Evolutionary conservation across 495 filamentous ascomycete genomes (phyloP), one percentile per base, ranked within the genome.

Genomic region (Eremomyces bilateralis): DNA sequence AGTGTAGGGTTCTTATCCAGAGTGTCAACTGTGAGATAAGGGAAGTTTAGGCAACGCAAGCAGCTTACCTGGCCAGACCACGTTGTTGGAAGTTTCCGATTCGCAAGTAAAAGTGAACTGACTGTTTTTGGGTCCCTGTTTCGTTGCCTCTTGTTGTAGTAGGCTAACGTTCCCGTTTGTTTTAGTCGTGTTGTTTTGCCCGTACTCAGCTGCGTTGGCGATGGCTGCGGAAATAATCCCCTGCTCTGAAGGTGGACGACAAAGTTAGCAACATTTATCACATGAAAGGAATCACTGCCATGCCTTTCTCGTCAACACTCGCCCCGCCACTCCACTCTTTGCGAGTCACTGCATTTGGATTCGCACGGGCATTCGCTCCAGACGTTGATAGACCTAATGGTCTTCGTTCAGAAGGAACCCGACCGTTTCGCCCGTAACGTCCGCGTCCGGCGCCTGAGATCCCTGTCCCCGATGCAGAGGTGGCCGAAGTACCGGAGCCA

Each of bases 71-170:
- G n/a, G n/a, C n/a, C n/a, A n/a, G n/a, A n/a, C n/a, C n/a, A n/a
- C n/a, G n/a, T n/a, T n/a, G n/a, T n/a, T n/a, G n/a, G n/a, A n/a
- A 15, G 72, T 69, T 44, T 80, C 75, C 1, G 77, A 74, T 31
- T 80, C 76, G 52, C 80, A 85, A 1, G 76, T 88, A 51, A 94
- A 94, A 12, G 83, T 92, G 45, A 94, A 94, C 42, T 90, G 80
- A 0, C 75, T 71, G 36, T 81, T 80, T 8, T 69, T 65, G 16
- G 69, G 59, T 20, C 63, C 69, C 2, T 59, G 50, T 45, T 67
- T 70, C 2, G 66, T 63, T 13, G 64, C 53, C 51, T 74, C 67
- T 46, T 79, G 76, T 29, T 79, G 71, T 27, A 88, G 48, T 40
- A 85, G 61, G 48, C 79, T 88, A 25, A 69, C 62, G 45, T 82